Base-by-base conservation (phyloP, 2,329 filamentous ascomycete genomes). In the Colletotrichum brevisporum region DNA sequence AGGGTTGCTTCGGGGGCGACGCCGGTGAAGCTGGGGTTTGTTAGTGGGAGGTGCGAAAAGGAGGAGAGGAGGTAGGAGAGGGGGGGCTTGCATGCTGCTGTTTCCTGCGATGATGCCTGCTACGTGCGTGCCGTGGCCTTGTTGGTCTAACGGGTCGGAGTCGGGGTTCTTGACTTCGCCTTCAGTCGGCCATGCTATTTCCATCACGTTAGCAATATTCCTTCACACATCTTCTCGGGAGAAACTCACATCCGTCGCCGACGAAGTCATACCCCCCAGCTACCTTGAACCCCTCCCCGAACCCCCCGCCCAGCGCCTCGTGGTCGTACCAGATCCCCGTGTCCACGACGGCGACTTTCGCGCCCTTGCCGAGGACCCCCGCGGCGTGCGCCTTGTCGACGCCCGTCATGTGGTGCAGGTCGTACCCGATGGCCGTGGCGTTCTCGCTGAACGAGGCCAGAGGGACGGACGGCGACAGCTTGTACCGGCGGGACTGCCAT, bases 111-210 rank as follows among this genome's bases (percentile, higher is more conserved):
- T 73, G 39, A 78, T 78, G 9, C 76, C 77, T 31, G 76, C 73
- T 2, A 78, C 76, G 62, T 82, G 80, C 5, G 80, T 82, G 3
- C 80, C 80, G 57, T 82, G 80, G 1, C 78, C 78, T 48, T 76
- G 73, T 13, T 74, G 73, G 59, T 81, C 79, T 74, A 78, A 76
- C 0, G 79, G 79, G 39, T 81, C 78, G 18, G 73, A 71, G 48
- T 82, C 80, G 1, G 80, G 80, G 5, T 62, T 70, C 61, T 78
- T 78, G 9, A 59, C 48, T 12, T 73, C 67, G 5, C 69, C 65
- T 0, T 63, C 54, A 3, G 31, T 69, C 4, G 69, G 69, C 71
- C 21, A 79, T 76, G 1, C 63, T 67, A 24, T 10, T 31, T 3
- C 8, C 15, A 39, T 39, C 41, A 2, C 6, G 41, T n/a, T 43